Evolutionary conservation across 202 grass and related monocot species (phyloP).

Genomic region (Carex sylvatica): DNA sequence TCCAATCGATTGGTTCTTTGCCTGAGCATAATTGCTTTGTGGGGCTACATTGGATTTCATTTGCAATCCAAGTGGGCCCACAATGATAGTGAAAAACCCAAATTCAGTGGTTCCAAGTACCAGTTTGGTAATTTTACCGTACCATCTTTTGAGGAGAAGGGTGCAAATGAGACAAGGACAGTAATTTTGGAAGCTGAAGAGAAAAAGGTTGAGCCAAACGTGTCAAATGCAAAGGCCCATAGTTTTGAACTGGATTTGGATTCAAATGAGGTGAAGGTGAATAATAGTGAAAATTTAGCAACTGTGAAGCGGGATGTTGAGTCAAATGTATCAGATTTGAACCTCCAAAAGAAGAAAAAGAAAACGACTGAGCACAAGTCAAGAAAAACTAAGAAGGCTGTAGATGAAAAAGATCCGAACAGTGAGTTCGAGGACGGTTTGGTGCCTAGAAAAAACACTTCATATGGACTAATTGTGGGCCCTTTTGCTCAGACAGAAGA

Average conservation of each 20-base stretch:
- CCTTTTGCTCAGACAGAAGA: slow-evolving; percentile 43
- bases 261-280: slow-evolving; percentile 17
- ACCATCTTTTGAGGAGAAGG: slow-evolving; percentile 11
- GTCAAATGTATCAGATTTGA: not conserved
- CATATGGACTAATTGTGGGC: slow-evolving; percentile 45
- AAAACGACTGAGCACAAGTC: slow-evolving; percentile 18
- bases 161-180: slow-evolving; percentile 10
- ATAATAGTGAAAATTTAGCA: slow-evolving; percentile 1
- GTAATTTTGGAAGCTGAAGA: slow-evolving; percentile 9
- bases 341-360: slow-evolving; percentile 21
- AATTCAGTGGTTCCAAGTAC: slow-evolving; percentile 15
- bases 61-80: slow-evolving; percentile 53
- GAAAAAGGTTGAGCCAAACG: not conserved
- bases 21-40: slow-evolving; percentile 38
- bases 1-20: slow-evolving; percentile 35
- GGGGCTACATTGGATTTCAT: slow-evolving; percentile 47
- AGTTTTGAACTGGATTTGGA: slow-evolving; percentile 12
- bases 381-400: not conserved
- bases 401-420: slow-evolving; percentile 19
- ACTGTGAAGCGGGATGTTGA: not conserved
- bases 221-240: slow-evolving; percentile 5
- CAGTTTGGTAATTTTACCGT: slow-evolving; percentile 25
- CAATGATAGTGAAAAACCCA: slow-evolving; percentile 19
- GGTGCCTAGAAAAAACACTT: slow-evolving; percentile 44
- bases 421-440: slow-evolving; percentile 36